Evolutionary conservation across 257 asterid species (phyloP).

Genomic region (Penstemon barbatus): DNA sequence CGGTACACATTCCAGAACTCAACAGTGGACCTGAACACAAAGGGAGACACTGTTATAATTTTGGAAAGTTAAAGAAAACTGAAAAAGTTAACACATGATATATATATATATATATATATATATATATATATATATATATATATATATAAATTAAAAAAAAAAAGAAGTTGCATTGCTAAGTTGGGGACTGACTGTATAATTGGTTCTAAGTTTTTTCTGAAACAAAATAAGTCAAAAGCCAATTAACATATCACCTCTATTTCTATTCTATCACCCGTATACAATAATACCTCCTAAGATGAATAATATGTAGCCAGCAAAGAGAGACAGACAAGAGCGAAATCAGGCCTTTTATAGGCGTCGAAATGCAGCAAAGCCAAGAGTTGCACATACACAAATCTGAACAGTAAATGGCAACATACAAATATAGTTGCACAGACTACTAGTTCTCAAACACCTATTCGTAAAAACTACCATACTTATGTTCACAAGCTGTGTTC

Average conservation of each 20-base stretch:
- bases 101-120: too few relatives aligned
- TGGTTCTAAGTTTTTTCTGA: too few relatives aligned
- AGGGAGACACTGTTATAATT: conserved; percentile 7
- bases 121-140: too few relatives aligned
- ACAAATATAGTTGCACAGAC: not conserved
- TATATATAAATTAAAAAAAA: too few relatives aligned
- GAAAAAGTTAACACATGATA: not conserved
- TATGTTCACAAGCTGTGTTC: not conserved
- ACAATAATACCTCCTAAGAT: too few relatives aligned
- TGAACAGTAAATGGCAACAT: not conserved
- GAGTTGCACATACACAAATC: conserved; percentile 1
- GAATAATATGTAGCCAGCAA: not conserved
- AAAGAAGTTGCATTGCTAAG: too few relatives aligned
- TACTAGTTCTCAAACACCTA: conserved; percentile 12
- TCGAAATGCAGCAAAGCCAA: conserved; percentile 16
- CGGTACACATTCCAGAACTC: conserved; percentile 85
- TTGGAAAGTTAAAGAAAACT: conserved; percentile 15
- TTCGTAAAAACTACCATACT: not conserved
- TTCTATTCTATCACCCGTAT: too few relatives aligned
- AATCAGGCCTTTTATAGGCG: not conserved
- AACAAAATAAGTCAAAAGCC: too few relatives aligned
- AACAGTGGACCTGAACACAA: conserved; percentile 70
- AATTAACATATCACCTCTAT: too few relatives aligned
- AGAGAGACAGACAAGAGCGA: not conserved
- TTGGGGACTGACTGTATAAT: too few relatives aligned